These are phyloP conservation scores for Punica granatum DNA, from an alignment of 345 rosid genomes.

Conservation along the genomic window DNA sequence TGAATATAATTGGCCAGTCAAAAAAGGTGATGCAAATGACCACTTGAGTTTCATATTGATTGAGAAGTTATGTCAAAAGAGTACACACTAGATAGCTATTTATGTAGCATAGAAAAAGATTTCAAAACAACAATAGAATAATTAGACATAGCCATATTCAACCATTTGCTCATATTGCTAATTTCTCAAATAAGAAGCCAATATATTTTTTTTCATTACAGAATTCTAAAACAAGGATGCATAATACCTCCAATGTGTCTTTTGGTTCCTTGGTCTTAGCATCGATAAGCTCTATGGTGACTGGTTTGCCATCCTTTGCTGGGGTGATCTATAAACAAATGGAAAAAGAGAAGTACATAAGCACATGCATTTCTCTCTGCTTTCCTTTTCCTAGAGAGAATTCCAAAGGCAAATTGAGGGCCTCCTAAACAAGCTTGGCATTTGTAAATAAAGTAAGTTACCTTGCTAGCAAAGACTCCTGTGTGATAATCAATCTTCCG, in stretches of 20 bases:
- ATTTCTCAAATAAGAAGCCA: neutral
- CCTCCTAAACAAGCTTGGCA: neutral
- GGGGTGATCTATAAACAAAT: conserved; percentile 66
- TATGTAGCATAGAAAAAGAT: neutral
- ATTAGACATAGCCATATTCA: neutral
- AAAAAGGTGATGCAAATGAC: neutral
- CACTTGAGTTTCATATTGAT: neutral
- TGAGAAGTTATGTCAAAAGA: neutral
- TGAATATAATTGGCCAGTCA: neutral
- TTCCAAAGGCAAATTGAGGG: neutral
- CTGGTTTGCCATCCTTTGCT: conserved; percentile 92
- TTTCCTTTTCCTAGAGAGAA: neutral
- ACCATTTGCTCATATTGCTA: neutral
- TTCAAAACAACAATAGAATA: neutral
- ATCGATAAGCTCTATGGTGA: conserved; percentile 87
- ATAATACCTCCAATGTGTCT: conserved; percentile 79
- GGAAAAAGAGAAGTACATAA: neutral
- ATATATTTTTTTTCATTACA: neutral
- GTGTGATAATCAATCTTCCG: conserved; percentile 90
- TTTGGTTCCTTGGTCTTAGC: conserved; percentile 92
- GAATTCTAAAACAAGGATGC: neutral
- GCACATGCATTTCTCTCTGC: neutral
- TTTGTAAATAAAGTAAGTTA: conserved; percentile 14
- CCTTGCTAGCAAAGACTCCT: conserved; percentile 97
- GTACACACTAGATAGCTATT: neutral